These are phyloP conservation scores for Eucalyptus paniculata DNA, from an alignment of 345 rosid genomes.

Conservation along the genomic window DNA sequence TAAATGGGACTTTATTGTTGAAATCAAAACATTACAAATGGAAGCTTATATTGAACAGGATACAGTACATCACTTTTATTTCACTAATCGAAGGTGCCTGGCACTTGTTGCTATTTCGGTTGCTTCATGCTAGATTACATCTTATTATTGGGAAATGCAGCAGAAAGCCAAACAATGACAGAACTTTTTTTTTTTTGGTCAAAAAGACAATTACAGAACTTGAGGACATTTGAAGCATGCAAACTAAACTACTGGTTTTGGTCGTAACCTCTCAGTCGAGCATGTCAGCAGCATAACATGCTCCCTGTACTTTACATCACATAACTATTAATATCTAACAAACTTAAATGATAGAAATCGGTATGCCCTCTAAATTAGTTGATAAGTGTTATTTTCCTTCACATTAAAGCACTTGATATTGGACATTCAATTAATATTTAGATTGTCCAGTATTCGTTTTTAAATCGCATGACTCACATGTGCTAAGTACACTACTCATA, in stretches of 20 bases:
- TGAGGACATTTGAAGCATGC: neutral
- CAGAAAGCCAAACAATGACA: neutral
- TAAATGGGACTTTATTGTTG: neutral
- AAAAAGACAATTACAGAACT: neutral
- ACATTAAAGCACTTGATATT: neutral
- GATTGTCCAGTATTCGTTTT: neutral
- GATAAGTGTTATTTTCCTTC: neutral
- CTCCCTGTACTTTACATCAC: neutral
- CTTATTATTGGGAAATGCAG: neutral
- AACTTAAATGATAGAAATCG: neutral
- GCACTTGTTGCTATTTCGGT: neutral
- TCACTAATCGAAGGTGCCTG: neutral
- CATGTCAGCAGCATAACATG: neutral
- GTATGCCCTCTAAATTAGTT: neutral
- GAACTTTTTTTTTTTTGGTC: neutral
- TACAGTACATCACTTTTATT: neutral
- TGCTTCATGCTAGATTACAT: neutral
- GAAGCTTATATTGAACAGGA: neutral
- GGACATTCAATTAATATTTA: neutral
- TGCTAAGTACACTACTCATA: neutral
- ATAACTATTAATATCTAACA: neutral
- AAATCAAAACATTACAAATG: neutral
- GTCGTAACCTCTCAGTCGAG: neutral
- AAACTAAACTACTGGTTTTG: neutral
- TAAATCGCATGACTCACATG: neutral